Conservation (phyloP, 805 yeast genomes). For the Ogataea siamensis region DNA sequence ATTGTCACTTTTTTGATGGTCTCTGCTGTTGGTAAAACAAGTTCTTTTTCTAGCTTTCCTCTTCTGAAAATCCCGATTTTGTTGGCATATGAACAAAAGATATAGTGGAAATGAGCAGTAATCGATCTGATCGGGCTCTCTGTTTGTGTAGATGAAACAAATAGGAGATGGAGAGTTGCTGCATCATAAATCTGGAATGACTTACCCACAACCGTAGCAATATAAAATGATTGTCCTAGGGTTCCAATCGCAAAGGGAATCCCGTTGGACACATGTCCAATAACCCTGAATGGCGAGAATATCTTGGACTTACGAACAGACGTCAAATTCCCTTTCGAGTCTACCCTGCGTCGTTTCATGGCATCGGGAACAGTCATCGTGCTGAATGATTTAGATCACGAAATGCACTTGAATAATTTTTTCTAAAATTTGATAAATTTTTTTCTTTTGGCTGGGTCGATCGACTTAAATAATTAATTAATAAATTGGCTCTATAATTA, state of each 20-base stretch:
- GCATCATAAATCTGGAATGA: conserved; percentile 93
- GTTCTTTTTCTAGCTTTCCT: conserved; percentile 59
- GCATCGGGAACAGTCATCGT: conserved; percentile 11
- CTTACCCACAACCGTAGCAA: conserved; percentile 86
- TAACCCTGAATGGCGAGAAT: conserved; percentile 80
- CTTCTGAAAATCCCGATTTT: conserved; percentile 77
- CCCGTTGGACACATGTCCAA: conserved; percentile 88
- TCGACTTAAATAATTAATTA: conserved; percentile 4
- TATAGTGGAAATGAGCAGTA: conserved; percentile 79
- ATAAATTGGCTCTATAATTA: not conserved
- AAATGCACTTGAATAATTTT: conserved; percentile 5
- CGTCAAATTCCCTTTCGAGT: not conserved
- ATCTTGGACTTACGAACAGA: conserved; percentile 46
- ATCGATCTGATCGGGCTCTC: conserved; percentile 65
- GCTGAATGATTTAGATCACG: conserved; percentile 3
- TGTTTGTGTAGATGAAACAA: conserved; percentile 81
- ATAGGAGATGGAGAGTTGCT: conserved; percentile 75
- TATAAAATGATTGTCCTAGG: conserved; percentile 81
- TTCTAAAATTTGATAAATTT: conserved; percentile 6
- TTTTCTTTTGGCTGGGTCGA: conserved; percentile 9
- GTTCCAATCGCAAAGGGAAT: conserved; percentile 86
- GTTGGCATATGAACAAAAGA: conserved; percentile 72
- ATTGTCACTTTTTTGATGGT: conserved; percentile 49
- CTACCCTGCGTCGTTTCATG: conserved; percentile 14
- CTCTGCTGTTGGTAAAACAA: conserved; percentile 32